Percentiles rank a stretch among this genome's conserved stretches.
phyloP scores from a whole-genome alignment of 805 yeast species.

The Teunomyces tritomae region DNA sequence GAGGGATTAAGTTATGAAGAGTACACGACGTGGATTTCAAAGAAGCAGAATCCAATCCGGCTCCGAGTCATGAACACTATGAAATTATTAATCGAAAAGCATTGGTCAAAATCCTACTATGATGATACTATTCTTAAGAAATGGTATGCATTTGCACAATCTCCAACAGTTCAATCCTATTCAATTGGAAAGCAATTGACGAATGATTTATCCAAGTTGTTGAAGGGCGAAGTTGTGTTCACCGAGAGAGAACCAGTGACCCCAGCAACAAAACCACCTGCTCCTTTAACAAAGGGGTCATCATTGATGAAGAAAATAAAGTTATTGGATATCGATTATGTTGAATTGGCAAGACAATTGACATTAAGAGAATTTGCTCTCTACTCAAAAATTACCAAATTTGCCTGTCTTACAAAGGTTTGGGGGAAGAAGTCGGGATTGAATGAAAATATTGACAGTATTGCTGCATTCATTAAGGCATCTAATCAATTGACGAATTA shows the following conservation, averaged over 20 bases:
- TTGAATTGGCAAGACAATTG: slow-evolving; percentile 79
- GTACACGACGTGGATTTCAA: slow-evolving; percentile 70
- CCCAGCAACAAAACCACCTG: slow-evolving; percentile 35
- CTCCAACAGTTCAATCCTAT: slow-evolving; percentile 19
- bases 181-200: slow-evolving; percentile 28
- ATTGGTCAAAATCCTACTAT: slow-evolving; percentile 65
- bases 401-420: slow-evolving; percentile 72
- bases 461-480: slow-evolving; percentile 62
- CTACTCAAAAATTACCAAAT: slow-evolving; percentile 64
- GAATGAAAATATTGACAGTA: slow-evolving; percentile 38
- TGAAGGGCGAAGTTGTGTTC: slow-evolving; percentile 30
- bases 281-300: slow-evolving; percentile 37
- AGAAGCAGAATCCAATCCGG: slow-evolving; percentile 67
- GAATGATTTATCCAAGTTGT: slow-evolving; percentile 21
- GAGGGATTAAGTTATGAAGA: slow-evolving; percentile 85
- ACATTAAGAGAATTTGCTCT: slow-evolving; percentile 73
- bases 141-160: slow-evolving; percentile 32
- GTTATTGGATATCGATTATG: slow-evolving; percentile 65
- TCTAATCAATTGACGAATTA: slow-evolving; percentile 83
- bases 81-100: slow-evolving; percentile 62
- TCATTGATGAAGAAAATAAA: slow-evolving; percentile 39
- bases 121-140: slow-evolving; percentile 39
- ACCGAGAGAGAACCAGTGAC: slow-evolving; percentile 27
- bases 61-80: slow-evolving; percentile 63
- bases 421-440: slow-evolving; percentile 71